These are phyloP conservation scores for Plasmodium gaboni DNA, from an alignment of 169 alveolate species.

Conservation along the genomic window DNA sequence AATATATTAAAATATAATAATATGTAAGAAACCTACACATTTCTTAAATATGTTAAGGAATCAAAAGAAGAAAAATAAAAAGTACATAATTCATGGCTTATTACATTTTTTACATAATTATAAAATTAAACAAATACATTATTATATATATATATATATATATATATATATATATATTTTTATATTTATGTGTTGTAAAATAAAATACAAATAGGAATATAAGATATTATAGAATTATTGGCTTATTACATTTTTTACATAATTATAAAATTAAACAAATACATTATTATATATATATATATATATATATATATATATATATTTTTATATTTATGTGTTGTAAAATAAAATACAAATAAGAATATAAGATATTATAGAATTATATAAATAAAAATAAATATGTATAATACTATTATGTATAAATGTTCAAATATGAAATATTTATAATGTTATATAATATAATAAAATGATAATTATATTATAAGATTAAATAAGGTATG, in stretches of 20 bases:
- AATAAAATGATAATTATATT: too few relatives aligned
- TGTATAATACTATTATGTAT: too few relatives aligned
- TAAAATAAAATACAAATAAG: not conserved
- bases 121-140: too few relatives aligned
- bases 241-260: constrained; percentile 5
- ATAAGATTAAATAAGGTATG: too few relatives aligned
- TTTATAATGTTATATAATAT: too few relatives aligned
- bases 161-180: not conserved
- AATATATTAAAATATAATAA: constrained; percentile 8
- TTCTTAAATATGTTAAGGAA: constrained; percentile 6
- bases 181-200: not conserved
- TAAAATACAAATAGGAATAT: not conserved
- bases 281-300: not conserved
- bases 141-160: constrained; percentile 3
- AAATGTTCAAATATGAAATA: too few relatives aligned
- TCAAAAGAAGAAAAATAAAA: not conserved
- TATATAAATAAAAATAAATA: too few relatives aligned
- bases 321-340: not conserved
- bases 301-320: constrained; percentile 3
- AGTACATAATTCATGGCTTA: not conserved
- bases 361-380: not conserved
- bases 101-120: not conserved
- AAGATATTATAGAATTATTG: not conserved
- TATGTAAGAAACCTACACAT: constrained; percentile 12
- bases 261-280: too few relatives aligned